Percentiles rank a stretch among this genome's conserved stretches.
These are phyloP conservation scores for Xerocomellus dryophilus DNA, from an alignment of 768 basidiomycete species.

Conservation along the genomic window DNA sequence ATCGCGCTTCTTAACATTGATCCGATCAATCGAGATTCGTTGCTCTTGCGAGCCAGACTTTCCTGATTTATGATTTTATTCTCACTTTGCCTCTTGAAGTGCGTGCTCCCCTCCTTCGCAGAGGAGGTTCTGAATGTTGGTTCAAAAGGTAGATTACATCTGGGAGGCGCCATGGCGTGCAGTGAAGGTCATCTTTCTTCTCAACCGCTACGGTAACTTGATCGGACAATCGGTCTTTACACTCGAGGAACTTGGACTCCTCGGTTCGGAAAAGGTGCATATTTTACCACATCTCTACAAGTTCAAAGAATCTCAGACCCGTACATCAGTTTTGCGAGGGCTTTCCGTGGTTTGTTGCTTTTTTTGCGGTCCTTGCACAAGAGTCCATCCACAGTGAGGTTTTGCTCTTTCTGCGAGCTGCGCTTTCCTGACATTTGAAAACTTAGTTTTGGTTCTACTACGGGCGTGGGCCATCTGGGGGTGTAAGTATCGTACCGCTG, in stretches of 20 bases:
- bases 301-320: too few species aligned
- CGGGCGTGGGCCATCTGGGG: constrained; percentile 20
- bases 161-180: constrained; percentile 4
- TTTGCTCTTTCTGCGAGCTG: neutral
- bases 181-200: constrained; percentile 12
- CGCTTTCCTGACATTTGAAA: neutral
- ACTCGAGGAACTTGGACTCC: constrained; percentile 14
- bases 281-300: too few species aligned
- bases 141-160: constrained; percentile 4
- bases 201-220: constrained; percentile 17
- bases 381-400: constrained; percentile 16
- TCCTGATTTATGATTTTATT: constrained; percentile 6
- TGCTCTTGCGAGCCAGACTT: neutral
- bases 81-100: constrained; percentile 17
- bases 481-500: neutral
- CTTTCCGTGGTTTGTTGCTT: neutral
- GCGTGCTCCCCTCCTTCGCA: neutral
- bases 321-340: constrained; percentile 7
- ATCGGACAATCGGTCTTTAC: constrained; percentile 4
- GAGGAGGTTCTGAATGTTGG: neutral
- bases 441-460: constrained; percentile 14
- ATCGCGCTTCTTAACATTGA: neutral
- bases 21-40: neutral
- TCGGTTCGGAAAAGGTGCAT: constrained; percentile 6
- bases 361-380: neutral